Base-by-base conservation (phyloP, 2,329 filamentous ascomycete genomes). In the Pseudocercospora eumusae region DNA sequence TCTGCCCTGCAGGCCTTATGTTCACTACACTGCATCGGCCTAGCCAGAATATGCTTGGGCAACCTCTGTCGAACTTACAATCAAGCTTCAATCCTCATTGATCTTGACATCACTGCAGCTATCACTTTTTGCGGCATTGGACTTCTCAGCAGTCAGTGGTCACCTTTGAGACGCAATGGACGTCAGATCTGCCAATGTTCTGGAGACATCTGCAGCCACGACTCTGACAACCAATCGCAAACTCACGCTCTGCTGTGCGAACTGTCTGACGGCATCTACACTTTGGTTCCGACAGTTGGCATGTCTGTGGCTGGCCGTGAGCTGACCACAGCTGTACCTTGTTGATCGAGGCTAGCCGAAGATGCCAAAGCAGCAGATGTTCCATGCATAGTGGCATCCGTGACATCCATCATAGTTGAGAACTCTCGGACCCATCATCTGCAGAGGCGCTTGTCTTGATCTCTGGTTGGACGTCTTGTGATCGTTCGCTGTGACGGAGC, bases 21-120 rank as follows among this genome's bases (percentile, higher is more conserved):
- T 52, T 52, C 47, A 52, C 25, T 52, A 52, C 47, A 27, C 47
- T 52, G 47, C 25, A 52, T 52, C 25, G 47, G 47, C 11, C 47
- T 28, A 18, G 21, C 25, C 47, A 13, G 47, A 52, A 31, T 18
- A 52, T 28, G 45, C 47, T n/a, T 52, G 11, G 21, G 47, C 47
- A 28, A 25, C 47, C 31, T 52, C 47, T 27, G 47, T 28, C 47
- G 47, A 52, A 52, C 47, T 28, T 52, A 52, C 47, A 8, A 13
- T 52, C 45, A 15, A 45, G 42, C 42, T 45, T 45, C 42, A 21
- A 18, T 10, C 42, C n/a, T 45, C 42, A 45, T 45, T 45, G 42
- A 18, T 45, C 42, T 21, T 4, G 42, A 20, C n/a, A 21, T 20
- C 42, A 9, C n/a, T 45, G 8, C n/a, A 45, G 18, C 42, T 13